Evolutionary conservation across 441 rosid species (phyloP), one percentile per base, ranked within the genome.

Genomic region (Jatropha podagrica): DNA sequence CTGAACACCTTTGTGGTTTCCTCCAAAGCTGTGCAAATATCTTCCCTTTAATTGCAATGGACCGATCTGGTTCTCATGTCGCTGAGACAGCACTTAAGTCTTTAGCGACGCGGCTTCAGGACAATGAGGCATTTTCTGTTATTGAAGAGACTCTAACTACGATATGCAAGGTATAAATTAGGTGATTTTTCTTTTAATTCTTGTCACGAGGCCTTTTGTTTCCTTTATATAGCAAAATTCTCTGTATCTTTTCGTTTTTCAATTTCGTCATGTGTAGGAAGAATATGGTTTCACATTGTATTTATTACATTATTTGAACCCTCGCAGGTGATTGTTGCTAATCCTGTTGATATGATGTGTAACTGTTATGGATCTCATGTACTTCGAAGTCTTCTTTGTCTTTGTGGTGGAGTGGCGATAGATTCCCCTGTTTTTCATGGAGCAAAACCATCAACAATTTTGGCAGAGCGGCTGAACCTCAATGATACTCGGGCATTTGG

Each of bases 1-100:
- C 88, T 78, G 94, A 92, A 72, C 92, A 89, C 69, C 96, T 96
- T 56, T 92, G 98, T 59, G 81, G 87, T 77, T 96, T 96, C 81
- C 75, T 96, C n/a, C 85, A 72, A 59, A 83, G 88, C 65, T 89
- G 88, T 79, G 88, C 92, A 3, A 59, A 80, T 14, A 81, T 78
- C 69, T 91, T 94, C 74, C 95, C 98, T 78, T 85, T 87, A 76
- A 88, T 92, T 82, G 90, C 98, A 61, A 90, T 91, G 96, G 98
- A 94, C 82, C 90, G 90, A 52, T 92, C 97, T 49, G 97, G 98
- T 74, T 96, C 99, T 68, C 97, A 96, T 88, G 97, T 92, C 68
- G 93, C 92, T 1, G 98, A 96, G 86, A 85, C 97, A 63, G 96
- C 97, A 77, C 91, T 96, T 63, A 94, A 90, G 90, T 90, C 96